phyloP scores from a whole-genome alignment of 2,329 filamentous ascomycete species.

The Calycina herbarum region DNA sequence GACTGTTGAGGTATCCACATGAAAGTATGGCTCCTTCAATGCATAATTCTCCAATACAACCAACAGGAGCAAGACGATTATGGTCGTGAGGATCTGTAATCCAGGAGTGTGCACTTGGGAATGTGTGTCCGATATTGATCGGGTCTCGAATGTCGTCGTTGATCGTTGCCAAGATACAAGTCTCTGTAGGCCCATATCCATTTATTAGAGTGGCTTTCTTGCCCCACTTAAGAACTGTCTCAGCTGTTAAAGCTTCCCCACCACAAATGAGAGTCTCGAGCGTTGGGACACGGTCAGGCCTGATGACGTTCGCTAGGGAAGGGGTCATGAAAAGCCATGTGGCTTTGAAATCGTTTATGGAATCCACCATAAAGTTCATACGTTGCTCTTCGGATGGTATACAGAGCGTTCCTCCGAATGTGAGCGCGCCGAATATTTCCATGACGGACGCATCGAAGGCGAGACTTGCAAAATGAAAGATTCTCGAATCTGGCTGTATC shows the following conservation, averaged over 20 bases:
- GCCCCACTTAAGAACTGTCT: conserved; percentile 43
- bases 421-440: conserved; percentile 26
- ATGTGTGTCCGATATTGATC: conserved; percentile 12
- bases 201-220: conserved; percentile 40
- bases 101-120: conserved; percentile 12
- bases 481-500: conserved; percentile 8
- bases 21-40: conserved; percentile 29
- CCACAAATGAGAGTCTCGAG: conserved; percentile 76
- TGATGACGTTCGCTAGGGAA: conserved; percentile 63
- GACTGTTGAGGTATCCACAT: conserved; percentile 27
- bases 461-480: conserved; percentile 28
- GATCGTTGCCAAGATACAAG: conserved; percentile 40
- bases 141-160: conserved; percentile 8
- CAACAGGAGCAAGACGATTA: conserved; percentile 23
- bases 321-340: conserved; percentile 25
- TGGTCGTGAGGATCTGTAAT: conserved; percentile 21
- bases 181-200: conserved; percentile 80
- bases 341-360: conserved; percentile 23
- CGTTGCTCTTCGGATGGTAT: conserved; percentile 26
- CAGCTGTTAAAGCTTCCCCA: conserved; percentile 77
- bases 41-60: conserved; percentile 25
- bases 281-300: conserved; percentile 74
- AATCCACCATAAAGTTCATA: conserved; percentile 22
- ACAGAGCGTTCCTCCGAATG: conserved; percentile 26
- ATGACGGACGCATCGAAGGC: conserved; percentile 25